These are phyloP conservation scores for Panicum virgatum DNA, from an alignment of 202 grass and related monocot genomes.

Conservation along the genomic window DNA sequence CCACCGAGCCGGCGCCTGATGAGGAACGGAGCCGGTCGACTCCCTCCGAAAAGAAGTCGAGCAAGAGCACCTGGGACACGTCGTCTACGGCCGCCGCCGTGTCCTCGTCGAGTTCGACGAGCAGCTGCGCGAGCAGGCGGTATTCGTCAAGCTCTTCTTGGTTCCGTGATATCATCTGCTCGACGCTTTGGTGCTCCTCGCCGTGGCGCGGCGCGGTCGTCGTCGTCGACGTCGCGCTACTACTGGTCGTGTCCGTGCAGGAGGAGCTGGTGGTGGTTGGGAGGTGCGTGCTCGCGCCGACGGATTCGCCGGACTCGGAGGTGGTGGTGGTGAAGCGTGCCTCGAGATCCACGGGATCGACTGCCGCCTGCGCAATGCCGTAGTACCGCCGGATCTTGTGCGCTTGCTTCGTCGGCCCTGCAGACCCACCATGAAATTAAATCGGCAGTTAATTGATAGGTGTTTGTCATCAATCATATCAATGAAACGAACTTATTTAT, in stretches of 20 bases:
- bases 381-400: slow-evolving; percentile 62
- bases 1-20: background rate
- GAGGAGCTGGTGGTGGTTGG: background rate
- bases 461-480: background rate
- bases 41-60: slow-evolving; percentile 73
- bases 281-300: background rate
- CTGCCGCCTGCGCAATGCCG: slow-evolving; percentile 10
- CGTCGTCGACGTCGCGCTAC: background rate
- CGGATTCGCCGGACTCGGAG: slow-evolving; percentile 19
- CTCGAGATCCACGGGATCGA: slow-evolving; percentile 53
- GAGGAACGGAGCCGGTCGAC: background rate
- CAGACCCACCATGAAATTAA: background rate
- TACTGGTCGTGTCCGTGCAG: background rate
- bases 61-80: slow-evolving; percentile 45
- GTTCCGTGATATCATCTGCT: background rate
- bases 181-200: background rate
- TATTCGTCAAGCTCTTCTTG: background rate
- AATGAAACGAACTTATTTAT: background rate
- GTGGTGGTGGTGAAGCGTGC: slow-evolving; percentile 23
- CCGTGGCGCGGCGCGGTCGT: background rate
- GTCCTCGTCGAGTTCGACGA: background rate
- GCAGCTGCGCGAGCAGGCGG: slow-evolving; percentile 18
- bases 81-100: background rate
- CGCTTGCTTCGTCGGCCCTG: slow-evolving; percentile 46
- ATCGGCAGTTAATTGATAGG: background rate